phyloP scores from a whole-genome alignment of 257 asterid species.

The Mentha longifolia region DNA sequence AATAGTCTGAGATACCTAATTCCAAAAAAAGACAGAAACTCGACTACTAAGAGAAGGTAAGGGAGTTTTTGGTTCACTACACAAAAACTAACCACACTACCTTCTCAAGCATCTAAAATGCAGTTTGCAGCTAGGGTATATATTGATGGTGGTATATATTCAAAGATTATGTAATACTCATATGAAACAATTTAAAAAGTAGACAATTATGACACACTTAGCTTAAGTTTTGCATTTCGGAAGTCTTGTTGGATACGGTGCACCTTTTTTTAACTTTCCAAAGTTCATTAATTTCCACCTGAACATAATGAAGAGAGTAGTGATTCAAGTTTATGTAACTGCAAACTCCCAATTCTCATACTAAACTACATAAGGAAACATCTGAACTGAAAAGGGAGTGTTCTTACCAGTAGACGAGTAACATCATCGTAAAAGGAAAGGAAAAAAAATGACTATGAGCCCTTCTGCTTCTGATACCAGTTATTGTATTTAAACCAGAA shows the following conservation, averaged over 20 bases:
- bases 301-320: constrained; percentile 25
- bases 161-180: constrained; percentile 2
- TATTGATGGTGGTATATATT: neutral
- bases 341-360: constrained; percentile 4
- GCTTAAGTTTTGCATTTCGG: constrained; percentile 76
- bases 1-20: too few relatives aligned
- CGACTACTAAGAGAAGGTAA: too few relatives aligned
- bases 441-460: constrained; percentile 4
- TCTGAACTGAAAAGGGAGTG: neutral
- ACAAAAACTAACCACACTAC: too few relatives aligned
- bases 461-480: constrained; percentile 1
- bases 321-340: constrained; percentile 11
- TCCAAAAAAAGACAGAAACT: too few relatives aligned
- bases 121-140: too few relatives aligned
- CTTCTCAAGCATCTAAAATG: too few relatives aligned
- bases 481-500: constrained; percentile 1
- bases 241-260: constrained; percentile 61
- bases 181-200: neutral
- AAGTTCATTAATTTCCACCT: constrained; percentile 91
- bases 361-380: neutral
- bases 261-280: constrained; percentile 80
- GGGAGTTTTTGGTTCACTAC: too few relatives aligned
- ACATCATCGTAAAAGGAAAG: constrained; percentile 66
- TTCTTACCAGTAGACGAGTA: constrained; percentile 77
- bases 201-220: constrained; percentile 56